Base-by-base conservation (phyloP, 164 flowering plant genomes). In the Sedum album region DNA sequence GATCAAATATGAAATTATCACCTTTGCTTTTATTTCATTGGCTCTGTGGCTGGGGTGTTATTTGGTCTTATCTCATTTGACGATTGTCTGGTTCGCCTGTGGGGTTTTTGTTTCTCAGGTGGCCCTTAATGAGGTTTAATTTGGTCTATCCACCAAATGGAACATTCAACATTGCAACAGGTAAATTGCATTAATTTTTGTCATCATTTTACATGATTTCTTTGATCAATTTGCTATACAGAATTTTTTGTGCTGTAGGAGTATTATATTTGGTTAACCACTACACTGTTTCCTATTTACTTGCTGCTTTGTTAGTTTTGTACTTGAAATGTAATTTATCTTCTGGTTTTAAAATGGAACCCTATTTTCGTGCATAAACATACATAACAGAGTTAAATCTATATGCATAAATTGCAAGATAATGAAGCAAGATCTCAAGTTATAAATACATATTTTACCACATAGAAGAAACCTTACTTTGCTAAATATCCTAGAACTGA, bases 401-500 rank as follows among this genome's bases (percentile, higher is more conserved):
- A n/a, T n/a, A n/a, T n/a, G n/a, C n/a, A n/a, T n/a, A n/a, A n/a
- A n/a, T n/a, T n/a, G n/a, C n/a, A 48, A 48, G n/a, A 48, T 44
- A 9, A 44, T 44, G 48, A 4, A 48, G 53, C 21, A 48, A 48
- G 23, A 7, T 48, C 53, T 48, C 53, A 18, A 48, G 23, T 48
- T 48, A 5, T 48, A 48, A 48, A 48, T 5, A 48, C 53, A 48
- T 48, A 48, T 18, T 48, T 23, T n/a, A n/a, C 2, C 3, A 23
- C 53, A 20, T 20, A 4, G 53, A n/a, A 48, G n/a, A 48, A 48
- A 18, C 8, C n/a, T 48, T 18, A 6, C 9, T 18, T 33, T 30
- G 4, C n/a, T 9, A 55, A 14, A 4, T 46, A 66, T 5, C 38
- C 76, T 76, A 74, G 14, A 21, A 41, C 42, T 63, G 65, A 67